Conservation (phyloP, 2,329 filamentous ascomycete species). For the Penicillium frequentans region DNA sequence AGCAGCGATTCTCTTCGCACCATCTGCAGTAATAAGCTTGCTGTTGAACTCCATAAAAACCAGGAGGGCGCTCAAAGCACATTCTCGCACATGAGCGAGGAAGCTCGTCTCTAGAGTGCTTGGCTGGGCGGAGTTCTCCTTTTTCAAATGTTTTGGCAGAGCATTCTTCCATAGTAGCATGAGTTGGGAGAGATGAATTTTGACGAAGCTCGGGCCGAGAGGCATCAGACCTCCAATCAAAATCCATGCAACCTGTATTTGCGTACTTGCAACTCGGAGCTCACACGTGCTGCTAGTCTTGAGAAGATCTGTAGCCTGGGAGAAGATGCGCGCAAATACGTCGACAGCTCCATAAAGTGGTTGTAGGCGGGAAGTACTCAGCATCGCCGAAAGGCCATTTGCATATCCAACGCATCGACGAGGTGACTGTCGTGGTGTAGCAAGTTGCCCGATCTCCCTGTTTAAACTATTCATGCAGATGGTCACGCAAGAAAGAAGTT, state of each 20-base stretch:
- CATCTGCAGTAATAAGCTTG: conserved; percentile 85
- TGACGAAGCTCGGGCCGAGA: conserved; percentile 95
- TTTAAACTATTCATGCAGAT: conserved; percentile 96
- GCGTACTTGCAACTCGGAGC: conserved; percentile 83
- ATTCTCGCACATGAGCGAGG: conserved; percentile 90
- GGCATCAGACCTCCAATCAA: conserved; percentile 96
- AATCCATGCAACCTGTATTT: conserved; percentile 98
- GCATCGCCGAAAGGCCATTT: conserved; percentile 83
- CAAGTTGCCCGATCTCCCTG: conserved; percentile 77
- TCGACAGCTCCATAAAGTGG: conserved; percentile 94
- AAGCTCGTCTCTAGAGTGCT: conserved; percentile 89
- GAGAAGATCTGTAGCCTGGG: conserved; percentile 85
- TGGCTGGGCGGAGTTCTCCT: conserved; percentile 82
- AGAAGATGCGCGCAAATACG: conserved; percentile 86
- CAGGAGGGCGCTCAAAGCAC: conserved; percentile 84
- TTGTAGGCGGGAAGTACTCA: conserved; percentile 84
- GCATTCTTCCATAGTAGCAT: conserved; percentile 97
- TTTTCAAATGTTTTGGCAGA: conserved; percentile 87
- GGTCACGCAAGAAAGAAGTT: conserved; percentile 85
- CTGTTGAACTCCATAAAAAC: conserved; percentile 94
- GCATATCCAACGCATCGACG: conserved; percentile 86
- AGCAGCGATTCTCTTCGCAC: conserved; percentile 84
- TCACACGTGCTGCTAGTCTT: conserved; percentile 93
- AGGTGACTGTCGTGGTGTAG: conserved; percentile 72
- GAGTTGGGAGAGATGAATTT: conserved; percentile 93